Percentiles rank a stretch among this genome's conserved stretches.
Evolutionary conservation across 768 basidiomycete species (phyloP).

Genomic region (Lactifluus volemus): DNA sequence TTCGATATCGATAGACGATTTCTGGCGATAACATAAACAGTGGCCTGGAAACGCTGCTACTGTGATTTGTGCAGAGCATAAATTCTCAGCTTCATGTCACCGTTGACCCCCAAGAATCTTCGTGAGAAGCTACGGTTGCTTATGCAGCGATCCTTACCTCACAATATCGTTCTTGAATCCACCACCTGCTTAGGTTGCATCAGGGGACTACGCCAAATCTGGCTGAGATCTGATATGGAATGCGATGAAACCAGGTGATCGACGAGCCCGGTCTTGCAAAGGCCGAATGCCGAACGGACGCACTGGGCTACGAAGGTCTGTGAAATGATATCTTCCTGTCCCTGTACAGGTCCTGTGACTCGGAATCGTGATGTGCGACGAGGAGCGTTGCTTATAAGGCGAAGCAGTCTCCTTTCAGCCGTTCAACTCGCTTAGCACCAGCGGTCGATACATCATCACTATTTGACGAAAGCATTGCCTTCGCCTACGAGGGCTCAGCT

Average conservation of each 20-base stretch:
- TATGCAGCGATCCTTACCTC: background rate
- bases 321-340: background rate
- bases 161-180: background rate
- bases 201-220: background rate
- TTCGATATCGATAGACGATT: too few species aligned
- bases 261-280: background rate
- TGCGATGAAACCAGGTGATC: background rate
- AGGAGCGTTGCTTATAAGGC: background rate
- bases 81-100: background rate
- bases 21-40: background rate
- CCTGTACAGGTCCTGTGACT: background rate
- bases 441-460: background rate
- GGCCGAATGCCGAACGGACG: background rate
- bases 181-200: background rate
- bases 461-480: background rate
- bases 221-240: background rate
- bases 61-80: background rate
- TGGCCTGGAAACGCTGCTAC: background rate
- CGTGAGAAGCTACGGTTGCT: background rate
- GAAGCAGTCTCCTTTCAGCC: background rate
- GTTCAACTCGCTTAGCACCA: background rate
- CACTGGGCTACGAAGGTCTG: background rate
- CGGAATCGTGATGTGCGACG: too few species aligned
- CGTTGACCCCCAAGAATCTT: background rate
- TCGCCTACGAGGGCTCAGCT: slow-evolving; percentile 3